Evolutionary conservation across 2,329 filamentous ascomycete genomes (phyloP).

Genomic region (Dothidotthia symphoricarpi): DNA sequence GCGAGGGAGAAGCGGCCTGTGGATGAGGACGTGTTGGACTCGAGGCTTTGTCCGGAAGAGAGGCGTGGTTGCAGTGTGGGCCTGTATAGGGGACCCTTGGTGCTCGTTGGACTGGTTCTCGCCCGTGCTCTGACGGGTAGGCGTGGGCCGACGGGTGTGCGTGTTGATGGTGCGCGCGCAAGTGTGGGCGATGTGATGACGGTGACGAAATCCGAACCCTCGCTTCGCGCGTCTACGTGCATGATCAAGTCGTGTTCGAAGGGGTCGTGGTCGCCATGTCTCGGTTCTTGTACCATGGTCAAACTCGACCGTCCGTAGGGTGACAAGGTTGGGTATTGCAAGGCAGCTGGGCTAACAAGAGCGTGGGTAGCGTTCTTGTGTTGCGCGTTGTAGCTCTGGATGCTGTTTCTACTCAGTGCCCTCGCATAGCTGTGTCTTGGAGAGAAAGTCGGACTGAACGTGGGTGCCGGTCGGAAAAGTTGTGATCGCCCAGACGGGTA

Average conservation of each 20-base stretch:
- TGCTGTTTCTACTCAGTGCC: slow-evolving; percentile 8
- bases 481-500: background rate
- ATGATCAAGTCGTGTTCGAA: slow-evolving; percentile 34
- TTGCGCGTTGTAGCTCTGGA: slow-evolving; percentile 17
- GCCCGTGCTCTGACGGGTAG: slow-evolving; percentile 6
- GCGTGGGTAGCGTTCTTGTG: slow-evolving; percentile 16
- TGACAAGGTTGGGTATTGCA: slow-evolving; percentile 23
- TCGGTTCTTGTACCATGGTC: no score
- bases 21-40: no score
- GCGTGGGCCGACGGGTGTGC: slow-evolving; percentile 9
- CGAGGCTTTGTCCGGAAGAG: no score
- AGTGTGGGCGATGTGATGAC: slow-evolving; percentile 24
- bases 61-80: background rate
- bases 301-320: slow-evolving; percentile 13
- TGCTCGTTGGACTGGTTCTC: slow-evolving; percentile 2
- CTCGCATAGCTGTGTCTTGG: slow-evolving; percentile 5
- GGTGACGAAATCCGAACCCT: slow-evolving; percentile 30
- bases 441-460: slow-evolving; percentile 13
- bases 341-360: slow-evolving; percentile 15
- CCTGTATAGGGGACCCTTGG: slow-evolving; percentile 2
- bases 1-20: slow-evolving; percentile 3
- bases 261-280: slow-evolving; percentile 11
- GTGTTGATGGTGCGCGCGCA: slow-evolving; percentile 23
- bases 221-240: slow-evolving; percentile 26
- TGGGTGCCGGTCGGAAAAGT: slow-evolving; percentile 6